Evolutionary conservation across 176 grass and related monocot genomes (phyloP), one percentile per base, ranked within the genome.

Genomic region (Phoenix roebelenii): DNA sequence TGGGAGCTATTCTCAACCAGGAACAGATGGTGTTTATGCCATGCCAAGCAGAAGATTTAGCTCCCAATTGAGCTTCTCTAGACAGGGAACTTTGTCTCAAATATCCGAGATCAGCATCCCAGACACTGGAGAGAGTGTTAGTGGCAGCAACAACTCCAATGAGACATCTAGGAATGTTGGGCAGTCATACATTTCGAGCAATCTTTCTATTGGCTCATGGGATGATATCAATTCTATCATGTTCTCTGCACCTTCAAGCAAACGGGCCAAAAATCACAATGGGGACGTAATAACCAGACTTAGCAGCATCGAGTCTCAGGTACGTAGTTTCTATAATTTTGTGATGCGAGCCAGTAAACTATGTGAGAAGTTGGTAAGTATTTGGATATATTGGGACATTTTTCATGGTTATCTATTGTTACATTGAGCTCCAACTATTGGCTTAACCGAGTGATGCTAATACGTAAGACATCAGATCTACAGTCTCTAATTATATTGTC

Each of bases 151-250:
- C 39, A 62, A 77, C 69, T 66, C 84, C 1, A 81, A 80, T 22
- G 74, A 80, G 35, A 52, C 16, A 35, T 4, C 65, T 35, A 72
- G 67, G 44, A 5, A 65, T 52, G 50, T 22, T 12, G 60, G 60
- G 14, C 55, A 54, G 17, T 65, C 75, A 23, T 79, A 80, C 51
- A 80, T 70, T 51, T 77, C 83, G 3, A 59, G 81, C 50, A 65
- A 85, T 54, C 92, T 92, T 76, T 85, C 84, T 50, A 88, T 98
- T 25, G 81, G 86, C 12, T 76, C 84, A 28, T 94, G 89, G 88
- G 89, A 88, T 22, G 89, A 87, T n/a, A 81, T 73, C 10, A 84
- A 94, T 58, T 88, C 84, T 15, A 87, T 94, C 6, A 74, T 54
- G 14, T 94, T 94, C 75, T 81, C 87, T 58, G 17, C 79, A 26